Conservation (phyloP, 2,329 filamentous ascomycete genomes). For the Ampelomyces quisqualis region DNA sequence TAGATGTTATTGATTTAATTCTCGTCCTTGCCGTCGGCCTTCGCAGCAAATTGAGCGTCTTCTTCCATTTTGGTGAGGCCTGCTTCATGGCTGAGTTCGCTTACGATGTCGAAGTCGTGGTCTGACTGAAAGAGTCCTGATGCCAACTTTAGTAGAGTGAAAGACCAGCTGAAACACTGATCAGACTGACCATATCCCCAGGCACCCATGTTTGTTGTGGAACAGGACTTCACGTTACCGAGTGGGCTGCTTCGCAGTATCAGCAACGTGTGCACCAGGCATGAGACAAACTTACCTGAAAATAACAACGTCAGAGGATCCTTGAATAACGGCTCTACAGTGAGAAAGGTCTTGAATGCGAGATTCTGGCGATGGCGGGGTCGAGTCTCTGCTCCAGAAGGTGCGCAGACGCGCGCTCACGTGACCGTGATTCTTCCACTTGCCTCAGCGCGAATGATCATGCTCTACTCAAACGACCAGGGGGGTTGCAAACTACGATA, state of each 20-base stretch:
- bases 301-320: too few relatives aligned
- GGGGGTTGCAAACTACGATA: too few relatives aligned
- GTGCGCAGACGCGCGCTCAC: background rate
- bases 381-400: background rate
- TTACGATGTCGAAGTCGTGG: slow-evolving; percentile 20
- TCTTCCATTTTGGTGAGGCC: slow-evolving; percentile 16
- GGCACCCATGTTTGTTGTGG: slow-evolving; percentile 17
- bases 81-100: slow-evolving; percentile 13
- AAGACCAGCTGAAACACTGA: background rate
- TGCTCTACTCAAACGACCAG: too few relatives aligned
- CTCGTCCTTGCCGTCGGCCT: slow-evolving; percentile 12
- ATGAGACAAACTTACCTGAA: too few relatives aligned
- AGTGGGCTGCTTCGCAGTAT: background rate
- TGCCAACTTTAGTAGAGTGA: background rate
- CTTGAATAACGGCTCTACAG: too few relatives aligned
- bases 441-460: too few relatives aligned
- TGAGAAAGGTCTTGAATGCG: too few relatives aligned
- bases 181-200: slow-evolving; percentile 15
- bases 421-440: too few relatives aligned
- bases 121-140: slow-evolving; percentile 26
- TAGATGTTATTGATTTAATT: slow-evolving; percentile 8
- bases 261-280: too few relatives aligned
- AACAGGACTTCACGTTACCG: background rate
- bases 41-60: slow-evolving; percentile 10
- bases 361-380: too few relatives aligned